Evolutionary conservation across 2,329 filamentous ascomycete genomes (phyloP).

Genomic region (Plenodomus biglobosus): DNA sequence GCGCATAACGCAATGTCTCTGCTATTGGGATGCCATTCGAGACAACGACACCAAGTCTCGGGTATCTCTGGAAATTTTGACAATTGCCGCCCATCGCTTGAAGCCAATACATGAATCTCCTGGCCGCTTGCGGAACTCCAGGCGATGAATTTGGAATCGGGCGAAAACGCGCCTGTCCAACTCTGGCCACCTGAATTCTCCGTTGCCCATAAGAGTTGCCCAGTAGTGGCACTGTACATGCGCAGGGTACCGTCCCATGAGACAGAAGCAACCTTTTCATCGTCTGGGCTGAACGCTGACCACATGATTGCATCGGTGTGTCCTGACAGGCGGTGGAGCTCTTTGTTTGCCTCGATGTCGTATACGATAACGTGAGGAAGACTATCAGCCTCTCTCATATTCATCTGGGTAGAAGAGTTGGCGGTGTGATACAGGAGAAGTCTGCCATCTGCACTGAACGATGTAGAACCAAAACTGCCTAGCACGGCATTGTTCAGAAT

Average conservation of each 20-base stretch:
- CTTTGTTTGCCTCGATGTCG: constrained; percentile 17
- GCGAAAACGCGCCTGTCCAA: constrained; percentile 32
- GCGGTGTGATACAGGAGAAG: constrained; percentile 19
- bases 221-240: constrained; percentile 25
- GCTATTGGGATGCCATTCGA: constrained; percentile 30
- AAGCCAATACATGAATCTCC: constrained; percentile 20
- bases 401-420: constrained; percentile 13
- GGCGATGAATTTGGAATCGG: constrained; percentile 25
- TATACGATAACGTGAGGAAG: constrained; percentile 22
- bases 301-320: constrained; percentile 34
- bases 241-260: constrained; percentile 34
- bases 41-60: constrained; percentile 19
- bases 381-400: constrained; percentile 6
- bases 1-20: constrained; percentile 24
- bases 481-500: constrained; percentile 18
- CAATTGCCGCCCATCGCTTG: constrained; percentile 16
- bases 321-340: constrained; percentile 20
- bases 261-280: constrained; percentile 24
- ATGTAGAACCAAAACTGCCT: constrained; percentile 10
- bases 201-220: constrained; percentile 22
- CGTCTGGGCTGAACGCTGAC: constrained; percentile 28
- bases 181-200: constrained; percentile 18
- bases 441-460: constrained; percentile 26
- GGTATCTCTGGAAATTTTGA: constrained; percentile 15
- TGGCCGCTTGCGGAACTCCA: constrained; percentile 24